Base-by-base conservation (phyloP, 176 grass and related monocot species). In the Dactylis glomerata region DNA sequence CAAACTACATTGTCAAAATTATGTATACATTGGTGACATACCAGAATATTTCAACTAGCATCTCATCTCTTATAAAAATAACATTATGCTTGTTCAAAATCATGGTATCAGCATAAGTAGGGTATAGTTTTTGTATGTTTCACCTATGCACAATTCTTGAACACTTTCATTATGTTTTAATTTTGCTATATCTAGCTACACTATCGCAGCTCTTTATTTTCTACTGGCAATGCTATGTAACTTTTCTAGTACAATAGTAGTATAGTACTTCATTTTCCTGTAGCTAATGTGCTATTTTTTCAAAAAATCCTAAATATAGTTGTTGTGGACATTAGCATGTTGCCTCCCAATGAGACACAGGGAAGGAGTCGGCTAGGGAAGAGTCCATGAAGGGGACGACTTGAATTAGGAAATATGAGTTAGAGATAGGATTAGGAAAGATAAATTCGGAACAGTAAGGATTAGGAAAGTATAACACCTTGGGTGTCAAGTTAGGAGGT, bases 21-120 rank as follows among this genome's bases (percentile, higher is more conserved):
- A 63, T 27, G 22, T 68, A 74, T 36, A 62, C 42, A 68, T 44
- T 3, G 6, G 15, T 54, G 22, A 27, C 57, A 57, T 24, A 20
- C 45, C 81, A 62, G 63, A 84, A 45, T 50, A 78, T 1, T 46
- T 83, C 67, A 83, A 42, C 42, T 78, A 23, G 32, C 41, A 51
- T 70, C 20, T 61, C 4, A 2, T 55, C 10, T 68, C 37, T 56
- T 82, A 33, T 41, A 70, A 47, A 68, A 24, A 24, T 37, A 54
- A 69, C 55, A 38, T 68, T 63, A 22, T 5, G 0, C 26, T 50
- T 73, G 26, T 46, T 47, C 30, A 47, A 45, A 49, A 77, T 77
- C 45, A 72, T 86, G 27, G 13, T 79, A 47, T 32, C 50, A 57
- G 30, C 11, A 78, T 42, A 81, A 32, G 59, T 33, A 87, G 14